Base-by-base conservation (phyloP, 176 grass and related monocot genomes). In the Echinochloa phyllopogon region DNA sequence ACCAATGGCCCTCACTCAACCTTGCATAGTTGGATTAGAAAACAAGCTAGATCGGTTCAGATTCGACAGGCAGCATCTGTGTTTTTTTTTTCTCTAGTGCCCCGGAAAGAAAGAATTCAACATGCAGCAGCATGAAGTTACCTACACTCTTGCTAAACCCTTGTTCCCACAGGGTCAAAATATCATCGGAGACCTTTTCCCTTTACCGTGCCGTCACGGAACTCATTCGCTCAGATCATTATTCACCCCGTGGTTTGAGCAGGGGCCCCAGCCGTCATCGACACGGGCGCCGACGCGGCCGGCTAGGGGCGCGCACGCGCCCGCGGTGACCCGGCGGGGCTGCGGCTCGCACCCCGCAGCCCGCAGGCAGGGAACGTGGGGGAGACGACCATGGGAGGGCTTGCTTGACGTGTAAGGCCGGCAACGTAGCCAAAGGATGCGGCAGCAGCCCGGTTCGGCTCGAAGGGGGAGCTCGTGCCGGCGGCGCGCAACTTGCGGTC, bases 351-450 rank as follows among this genome's bases (percentile, higher is more conserved):
- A 20, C 17, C 53, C 53, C n/a, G n/a, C n/a, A n/a, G n/a, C n/a
- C 53, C 53, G 53, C 18, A 8, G 33, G 29, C 48, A n/a, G 48
- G 6, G 63, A 55, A 81, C 78, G 64, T 81, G 63, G 63, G 63
- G 48, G 71, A 53, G 78, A 55, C 78, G 78, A 69, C 76, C 52
- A 60, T 6, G 72, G 48, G 79, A 40, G 5, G 14, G 33, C 44
- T 91, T 84, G 64, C 81, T 78, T 91, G 81, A 80, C 89, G 85
- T 91, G 40, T 87, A 91, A 71, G 85, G 47, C 83, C 39, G 48
- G 85, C 64, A 91, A 91, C 29, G 60, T 25, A 18, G 55, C 36
- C 37, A n/a, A 38, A 55, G 33, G 53, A 10, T 9, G 6, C 6
- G 2, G 36, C 16, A 0, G 59, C 24, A 4, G 24, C 57, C n/a